Conservation (phyloP, 2,329 filamentous ascomycete genomes). For the Xylaria sp. region DNA sequence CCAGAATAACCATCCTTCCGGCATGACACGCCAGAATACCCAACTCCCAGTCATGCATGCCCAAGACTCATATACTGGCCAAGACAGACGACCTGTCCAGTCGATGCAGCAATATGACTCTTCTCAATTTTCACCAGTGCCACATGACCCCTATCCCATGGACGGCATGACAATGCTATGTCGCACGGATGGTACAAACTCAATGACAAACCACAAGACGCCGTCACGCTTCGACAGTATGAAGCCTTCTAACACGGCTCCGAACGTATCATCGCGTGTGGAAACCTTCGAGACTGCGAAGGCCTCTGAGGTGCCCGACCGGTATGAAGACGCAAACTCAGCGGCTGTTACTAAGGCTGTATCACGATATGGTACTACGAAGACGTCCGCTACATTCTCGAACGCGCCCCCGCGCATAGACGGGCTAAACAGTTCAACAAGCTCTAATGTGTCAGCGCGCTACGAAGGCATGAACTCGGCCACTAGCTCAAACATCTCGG, state of each 20-base stretch:
- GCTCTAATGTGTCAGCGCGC: conserved; percentile 26
- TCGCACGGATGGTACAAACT: conserved; percentile 75
- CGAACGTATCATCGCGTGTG: conserved; percentile 21
- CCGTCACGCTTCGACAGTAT: conserved; percentile 27
- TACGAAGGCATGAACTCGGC: conserved; percentile 32
- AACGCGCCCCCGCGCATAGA: conserved; percentile 15
- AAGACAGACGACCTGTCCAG: conserved; percentile 42
- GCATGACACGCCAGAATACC: conserved; percentile 8
- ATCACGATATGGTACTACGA: conserved; percentile 18
- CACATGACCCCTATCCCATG: conserved; percentile 92
- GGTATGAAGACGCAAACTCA: conserved; percentile 13
- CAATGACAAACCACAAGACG: conserved; percentile 50
- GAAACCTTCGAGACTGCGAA: conserved; percentile 11
- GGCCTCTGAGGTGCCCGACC: conserved; percentile 14
- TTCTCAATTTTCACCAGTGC: conserved; percentile 74
- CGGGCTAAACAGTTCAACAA: conserved; percentile 21
- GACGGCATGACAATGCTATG: conserved; percentile 99
- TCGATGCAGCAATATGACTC: conserved; percentile 57
- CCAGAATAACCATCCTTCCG: conserved; percentile 11
- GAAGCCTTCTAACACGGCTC: conserved; percentile 14
- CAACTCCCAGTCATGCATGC: conserved; percentile 17
- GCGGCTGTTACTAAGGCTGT: conserved; percentile 8
- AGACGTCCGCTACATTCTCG: conserved; percentile 10
- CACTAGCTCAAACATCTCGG: conserved; percentile 59
- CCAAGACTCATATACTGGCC: conserved; percentile 35